Evolutionary conservation across 192 early-diverging fungal species (phyloP), one percentile per base, ranked within the genome.

Genomic region (Rhizophagus prolifer): DNA sequence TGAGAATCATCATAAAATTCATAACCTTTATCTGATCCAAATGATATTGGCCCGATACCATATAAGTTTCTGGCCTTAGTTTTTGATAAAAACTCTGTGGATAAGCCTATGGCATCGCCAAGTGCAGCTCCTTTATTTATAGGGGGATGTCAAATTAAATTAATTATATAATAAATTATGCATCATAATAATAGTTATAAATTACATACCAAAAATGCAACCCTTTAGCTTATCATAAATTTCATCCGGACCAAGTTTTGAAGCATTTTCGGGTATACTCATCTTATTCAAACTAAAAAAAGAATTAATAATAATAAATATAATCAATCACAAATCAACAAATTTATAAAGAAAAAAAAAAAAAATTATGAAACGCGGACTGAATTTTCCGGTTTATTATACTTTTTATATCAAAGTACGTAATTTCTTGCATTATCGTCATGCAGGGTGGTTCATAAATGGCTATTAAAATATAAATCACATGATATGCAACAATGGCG

Each of bases 1-100:
- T 89, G 88, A 7, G 0, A 4, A 63, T 88, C 88, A 13, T 73
- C 28, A 36, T 79, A 70, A 34, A 88, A 78, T 36, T 73, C 73
- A 47, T 79, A 79, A 63, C 81, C 84, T 66, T 84, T 80, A 10
- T 86, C 86, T 12, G 69, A 72, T 30, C 88, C 88, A 81, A 91
- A 91, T 44, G 72, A 69, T 76, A 91, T 89, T n/a, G 88, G 88
- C 0, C 88, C 88, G 30, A 80, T 78, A 26, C 86, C 87, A 80
- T 92, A 91, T 9, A 81, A 59, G 61, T 70, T 31, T 21, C 26
- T 72, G 4, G 87, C 85, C 44, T 82, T 54, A 46, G 58, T 31
- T 70, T 84, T 85, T 47, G 84, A 76, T 79, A 91, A 79, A 71
- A 89, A 89, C 71, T 92, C 91, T n/a, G 90, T 88, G 0, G 91